Evolutionary conservation across 2,329 filamentous ascomycete genomes (phyloP).

Genomic region (Coleophoma crateriformis): DNA sequence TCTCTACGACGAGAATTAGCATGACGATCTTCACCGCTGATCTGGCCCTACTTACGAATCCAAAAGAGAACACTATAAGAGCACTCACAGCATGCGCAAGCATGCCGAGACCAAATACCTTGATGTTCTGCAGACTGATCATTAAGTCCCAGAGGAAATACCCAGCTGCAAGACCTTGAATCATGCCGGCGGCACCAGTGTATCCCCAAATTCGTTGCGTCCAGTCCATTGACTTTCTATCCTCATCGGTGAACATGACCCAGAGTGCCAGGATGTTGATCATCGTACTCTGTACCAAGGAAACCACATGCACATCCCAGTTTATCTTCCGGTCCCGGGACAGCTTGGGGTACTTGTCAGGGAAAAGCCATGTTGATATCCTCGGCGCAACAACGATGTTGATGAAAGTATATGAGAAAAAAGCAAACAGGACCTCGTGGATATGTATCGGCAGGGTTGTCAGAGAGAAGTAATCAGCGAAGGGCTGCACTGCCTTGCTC

Average conservation of each 20-base stretch:
- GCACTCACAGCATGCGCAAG: slow-evolving; percentile 73
- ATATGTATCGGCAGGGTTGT: slow-evolving; percentile 68
- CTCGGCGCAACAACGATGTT: slow-evolving; percentile 62
- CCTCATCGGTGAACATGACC: slow-evolving; percentile 63
- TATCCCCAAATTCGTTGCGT: slow-evolving; percentile 73
- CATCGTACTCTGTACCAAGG: slow-evolving; percentile 68
- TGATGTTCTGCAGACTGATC: slow-evolving; percentile 61
- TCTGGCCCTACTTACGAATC: slow-evolving; percentile 59
- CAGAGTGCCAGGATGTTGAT: slow-evolving; percentile 71
- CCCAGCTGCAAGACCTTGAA: slow-evolving; percentile 71
- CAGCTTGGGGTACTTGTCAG: slow-evolving; percentile 56
- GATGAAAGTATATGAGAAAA: slow-evolving; percentile 63
- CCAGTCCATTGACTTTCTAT: slow-evolving; percentile 60
- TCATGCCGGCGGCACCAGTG: slow-evolving; percentile 63
- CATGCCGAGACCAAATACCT: slow-evolving; percentile 55
- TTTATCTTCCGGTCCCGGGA: slow-evolving; percentile 61
- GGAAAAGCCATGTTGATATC: slow-evolving; percentile 57
- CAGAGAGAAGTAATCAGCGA: slow-evolving; percentile 56
- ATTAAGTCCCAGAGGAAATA: slow-evolving; percentile 83
- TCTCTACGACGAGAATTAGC: slow-evolving; percentile 43
- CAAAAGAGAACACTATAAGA: slow-evolving; percentile 67
- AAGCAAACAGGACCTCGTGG: slow-evolving; percentile 67
- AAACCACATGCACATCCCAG: slow-evolving; percentile 84
- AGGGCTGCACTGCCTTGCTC: slow-evolving; percentile 50
- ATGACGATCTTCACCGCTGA: not conserved